These are phyloP conservation scores for Castanea mollissima DNA, from an alignment of 306 rosid genomes.

Conservation along the genomic window DNA sequence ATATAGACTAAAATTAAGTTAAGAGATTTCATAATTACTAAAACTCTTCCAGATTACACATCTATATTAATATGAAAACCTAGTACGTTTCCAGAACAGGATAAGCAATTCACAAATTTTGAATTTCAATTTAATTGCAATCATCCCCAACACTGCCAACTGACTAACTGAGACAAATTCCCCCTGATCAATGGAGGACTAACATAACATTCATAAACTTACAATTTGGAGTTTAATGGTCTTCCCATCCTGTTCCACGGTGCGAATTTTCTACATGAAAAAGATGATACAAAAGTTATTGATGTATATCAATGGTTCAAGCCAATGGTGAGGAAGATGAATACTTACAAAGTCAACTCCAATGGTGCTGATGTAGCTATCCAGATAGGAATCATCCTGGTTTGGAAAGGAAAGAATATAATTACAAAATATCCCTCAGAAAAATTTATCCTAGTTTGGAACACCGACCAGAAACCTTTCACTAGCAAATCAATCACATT, in stretches of 20 bases:
- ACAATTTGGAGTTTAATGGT: conserved; percentile 93
- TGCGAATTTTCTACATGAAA: conserved; percentile 78
- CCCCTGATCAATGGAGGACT: conserved; percentile 4
- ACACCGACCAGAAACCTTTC: background rate
- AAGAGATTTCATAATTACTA: background rate
- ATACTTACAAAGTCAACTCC: conserved; percentile 98
- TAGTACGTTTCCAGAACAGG: background rate
- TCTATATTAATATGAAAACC: background rate
- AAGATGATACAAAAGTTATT: conserved; percentile 22
- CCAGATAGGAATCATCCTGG: conserved; percentile 98
- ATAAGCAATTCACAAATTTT: background rate
- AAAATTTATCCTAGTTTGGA: background rate
- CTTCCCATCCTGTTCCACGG: conserved; percentile 94
- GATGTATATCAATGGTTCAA: conserved; percentile 2
- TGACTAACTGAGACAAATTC: background rate
- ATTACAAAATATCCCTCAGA: conserved; percentile 7
- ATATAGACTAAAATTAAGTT: background rate
- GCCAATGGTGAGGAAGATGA: background rate
- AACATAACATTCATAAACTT: conserved; percentile 28
- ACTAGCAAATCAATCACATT: background rate
- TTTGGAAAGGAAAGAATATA: conserved; percentile 19
- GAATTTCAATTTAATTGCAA: background rate
- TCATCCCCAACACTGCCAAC: conserved; percentile 12
- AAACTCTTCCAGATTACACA: background rate
- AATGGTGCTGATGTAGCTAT: conserved; percentile 99